Evolutionary conservation across 2,329 filamentous ascomycete species (phyloP), one percentile per base, ranked within the genome.

Genomic region (Mollisiaceae sp.): DNA sequence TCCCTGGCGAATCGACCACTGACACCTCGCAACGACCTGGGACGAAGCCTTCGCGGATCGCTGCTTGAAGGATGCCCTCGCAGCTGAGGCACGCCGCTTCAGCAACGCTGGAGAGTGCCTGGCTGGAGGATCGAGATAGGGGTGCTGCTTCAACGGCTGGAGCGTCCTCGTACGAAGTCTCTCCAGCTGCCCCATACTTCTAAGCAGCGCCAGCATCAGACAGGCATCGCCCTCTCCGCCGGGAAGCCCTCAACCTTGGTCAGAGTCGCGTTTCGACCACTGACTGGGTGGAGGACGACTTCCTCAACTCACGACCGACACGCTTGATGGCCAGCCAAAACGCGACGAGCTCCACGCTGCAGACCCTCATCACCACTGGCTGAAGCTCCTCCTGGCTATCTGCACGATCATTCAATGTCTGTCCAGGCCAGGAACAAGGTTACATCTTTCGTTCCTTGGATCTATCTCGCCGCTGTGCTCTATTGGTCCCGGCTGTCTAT

Each of bases 211-310:
- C 22, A 20, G 22, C 22, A 22, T 41, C 36, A 59, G 22, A 45
- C 50, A 35, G 50, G 58, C 27, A 47, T 61, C 27, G 18, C 39
- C 50, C 32, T 45, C 47, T 24, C 47, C 41, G 32, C 20, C 47
- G 32, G 61, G 50, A 50, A 24, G 45, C 45, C 45, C 45, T 43
- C 41, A 36, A 57, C 58, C 52, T 50, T 45, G 39, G 58, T 54
- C 50, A 62, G 54, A 59, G 36, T 56, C 65, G 65, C 65, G 65
- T 66, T 64, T 52, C 20, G 61, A 11, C 65, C 58, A 55, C 38
- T 62, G 61, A 66, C 27, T 62, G 61, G 63, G 24, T 45, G 32
- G 45, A 61, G 20, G 45, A 22, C 57, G 8, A 45, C 24, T 35
- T 24, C 50, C 27, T 32, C 50, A 54, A 35, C 50, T 54, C 50